These are phyloP conservation scores for Monosporascus sp. DNA, from an alignment of 2,329 filamentous ascomycete species.

Conservation along the genomic window DNA sequence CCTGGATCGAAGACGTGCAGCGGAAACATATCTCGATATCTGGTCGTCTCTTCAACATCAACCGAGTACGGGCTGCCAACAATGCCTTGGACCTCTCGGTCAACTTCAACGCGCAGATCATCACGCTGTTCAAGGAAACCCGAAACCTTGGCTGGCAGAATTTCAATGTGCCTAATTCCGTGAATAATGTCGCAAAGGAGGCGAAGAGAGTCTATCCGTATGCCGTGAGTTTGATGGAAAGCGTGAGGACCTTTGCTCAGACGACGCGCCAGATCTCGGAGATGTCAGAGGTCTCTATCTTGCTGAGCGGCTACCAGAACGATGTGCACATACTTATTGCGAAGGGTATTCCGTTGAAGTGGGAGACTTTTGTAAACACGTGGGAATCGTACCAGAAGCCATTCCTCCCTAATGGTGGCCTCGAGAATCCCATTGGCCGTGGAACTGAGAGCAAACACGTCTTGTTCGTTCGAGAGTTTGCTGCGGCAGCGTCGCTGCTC, in stretches of 20 bases:
- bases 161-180: constrained; percentile 87
- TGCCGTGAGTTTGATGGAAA: constrained; percentile 97
- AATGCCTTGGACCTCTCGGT: constrained; percentile 84
- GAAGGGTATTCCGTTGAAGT: constrained; percentile 85
- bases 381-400: constrained; percentile 80
- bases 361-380: constrained; percentile 97
- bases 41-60: constrained; percentile 86
- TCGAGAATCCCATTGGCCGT: constrained; percentile 48
- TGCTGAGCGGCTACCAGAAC: constrained; percentile 87
- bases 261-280: constrained; percentile 77
- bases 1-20: constrained; percentile 88
- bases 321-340: constrained; percentile 78
- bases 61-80: constrained; percentile 81
- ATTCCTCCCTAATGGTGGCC: constrained; percentile 51
- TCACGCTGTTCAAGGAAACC: constrained; percentile 97
- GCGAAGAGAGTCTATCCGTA: constrained; percentile 98
- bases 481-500: constrained; percentile 76
- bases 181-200: constrained; percentile 95
- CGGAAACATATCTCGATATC: constrained; percentile 86
- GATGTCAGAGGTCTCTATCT: constrained; percentile 81
- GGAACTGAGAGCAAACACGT: constrained; percentile 86
- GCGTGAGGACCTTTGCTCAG: constrained; percentile 87
- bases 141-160: constrained; percentile 93
- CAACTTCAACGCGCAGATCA: constrained; percentile 96
- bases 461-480: constrained; percentile 92